Evolutionary conservation across 345 rosid species (phyloP).

Genomic region (Ricinus communis): DNA sequence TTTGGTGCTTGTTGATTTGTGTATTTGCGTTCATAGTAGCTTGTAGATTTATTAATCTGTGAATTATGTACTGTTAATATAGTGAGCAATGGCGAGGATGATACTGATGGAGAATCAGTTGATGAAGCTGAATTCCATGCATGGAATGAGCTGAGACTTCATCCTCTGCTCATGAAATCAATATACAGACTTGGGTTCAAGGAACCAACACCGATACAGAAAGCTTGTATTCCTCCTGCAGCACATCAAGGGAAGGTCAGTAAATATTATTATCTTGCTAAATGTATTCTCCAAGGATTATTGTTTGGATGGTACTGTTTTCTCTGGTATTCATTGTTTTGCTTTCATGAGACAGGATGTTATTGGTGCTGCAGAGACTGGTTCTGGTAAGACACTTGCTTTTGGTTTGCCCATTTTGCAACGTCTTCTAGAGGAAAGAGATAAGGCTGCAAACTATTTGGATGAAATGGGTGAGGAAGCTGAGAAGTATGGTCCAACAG

Average conservation of each 20-base stretch:
- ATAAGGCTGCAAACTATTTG: slow-evolving; percentile 50
- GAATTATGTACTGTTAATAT: background rate
- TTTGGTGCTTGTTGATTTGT: background rate
- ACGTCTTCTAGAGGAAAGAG: slow-evolving; percentile 83
- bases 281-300: slow-evolving; percentile 4
- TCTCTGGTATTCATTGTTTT: slow-evolving; percentile 2
- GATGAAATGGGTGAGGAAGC: slow-evolving; percentile 60
- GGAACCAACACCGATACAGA: slow-evolving; percentile 91
- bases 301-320: slow-evolving; percentile 2
- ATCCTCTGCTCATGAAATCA: slow-evolving; percentile 76
- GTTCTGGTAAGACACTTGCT: slow-evolving; percentile 98
- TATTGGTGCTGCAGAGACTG: slow-evolving; percentile 96
- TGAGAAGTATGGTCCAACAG: slow-evolving; percentile 61
- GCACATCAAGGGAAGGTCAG: slow-evolving; percentile 95
- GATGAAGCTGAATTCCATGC: slow-evolving; percentile 61
- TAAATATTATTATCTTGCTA: slow-evolving; percentile 14
- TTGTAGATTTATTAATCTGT: background rate
- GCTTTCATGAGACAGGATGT: slow-evolving; percentile 63
- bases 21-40: background rate
- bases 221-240: slow-evolving; percentile 83
- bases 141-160: slow-evolving; percentile 85
- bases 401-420: slow-evolving; percentile 96
- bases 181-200: slow-evolving; percentile 71
- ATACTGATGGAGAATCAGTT: slow-evolving; percentile 44
- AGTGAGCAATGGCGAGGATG: slow-evolving; percentile 37